phyloP scores from a whole-genome alignment of 2,329 filamentous ascomycete genomes.

The Colletotrichum sp. region DNA sequence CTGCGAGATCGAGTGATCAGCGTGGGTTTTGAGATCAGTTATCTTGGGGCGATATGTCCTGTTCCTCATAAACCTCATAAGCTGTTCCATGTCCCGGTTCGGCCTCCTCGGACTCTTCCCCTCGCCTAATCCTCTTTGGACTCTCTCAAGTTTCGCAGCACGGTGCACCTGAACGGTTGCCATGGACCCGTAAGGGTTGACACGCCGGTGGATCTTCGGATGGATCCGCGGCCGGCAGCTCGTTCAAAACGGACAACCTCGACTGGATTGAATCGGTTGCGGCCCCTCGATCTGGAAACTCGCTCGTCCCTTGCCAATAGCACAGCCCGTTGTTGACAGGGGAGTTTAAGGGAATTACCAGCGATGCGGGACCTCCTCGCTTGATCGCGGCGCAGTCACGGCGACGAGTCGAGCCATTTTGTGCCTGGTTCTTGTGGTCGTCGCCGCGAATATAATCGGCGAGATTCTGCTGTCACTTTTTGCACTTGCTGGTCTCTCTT shows the following conservation, averaged over 20 bases:
- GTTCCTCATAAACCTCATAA: background rate
- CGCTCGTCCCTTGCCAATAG: background rate
- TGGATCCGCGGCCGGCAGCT: background rate
- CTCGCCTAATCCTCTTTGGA: background rate
- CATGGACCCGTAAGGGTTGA: conserved; percentile 1
- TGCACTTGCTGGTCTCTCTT: background rate
- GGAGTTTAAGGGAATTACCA: background rate
- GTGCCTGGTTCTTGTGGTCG: background rate
- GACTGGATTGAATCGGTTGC: background rate
- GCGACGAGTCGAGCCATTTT: background rate
- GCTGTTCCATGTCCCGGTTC: background rate
- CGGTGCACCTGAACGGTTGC: background rate
- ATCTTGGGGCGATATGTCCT: fast-evolving
- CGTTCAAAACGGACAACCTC: background rate
- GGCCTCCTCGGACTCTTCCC: background rate
- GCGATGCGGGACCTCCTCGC: background rate
- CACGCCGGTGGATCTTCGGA: background rate
- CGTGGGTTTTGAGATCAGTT: background rate
- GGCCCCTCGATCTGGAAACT: conserved; percentile 2
- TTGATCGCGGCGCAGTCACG: background rate
- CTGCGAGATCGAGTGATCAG: background rate
- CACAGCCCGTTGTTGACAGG: background rate
- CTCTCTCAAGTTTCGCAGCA: background rate
- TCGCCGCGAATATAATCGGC: background rate
- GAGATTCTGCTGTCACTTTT: background rate